phyloP scores from a whole-genome alignment of 2,329 filamentous ascomycete species.

The Scytalidium sp. region DNA sequence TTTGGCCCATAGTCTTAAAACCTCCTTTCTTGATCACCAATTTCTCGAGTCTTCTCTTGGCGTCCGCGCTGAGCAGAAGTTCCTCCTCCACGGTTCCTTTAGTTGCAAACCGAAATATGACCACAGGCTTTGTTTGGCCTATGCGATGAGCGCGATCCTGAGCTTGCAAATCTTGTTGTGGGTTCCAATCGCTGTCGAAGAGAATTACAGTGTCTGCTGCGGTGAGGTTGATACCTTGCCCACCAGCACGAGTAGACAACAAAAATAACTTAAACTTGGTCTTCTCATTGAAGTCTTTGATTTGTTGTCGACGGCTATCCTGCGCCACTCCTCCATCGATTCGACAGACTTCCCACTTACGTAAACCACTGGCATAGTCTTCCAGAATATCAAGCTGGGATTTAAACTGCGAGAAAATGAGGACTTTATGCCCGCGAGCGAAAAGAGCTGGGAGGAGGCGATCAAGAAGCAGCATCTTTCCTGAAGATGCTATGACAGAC shows the following conservation, averaged over 20 bases:
- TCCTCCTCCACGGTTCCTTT: constrained; percentile 90
- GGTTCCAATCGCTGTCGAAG: constrained; percentile 91
- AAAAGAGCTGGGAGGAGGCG: constrained; percentile 77
- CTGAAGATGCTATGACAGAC: constrained; percentile 78
- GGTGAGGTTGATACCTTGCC: constrained; percentile 92
- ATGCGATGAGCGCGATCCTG: constrained; percentile 95
- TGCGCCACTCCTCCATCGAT: constrained; percentile 89
- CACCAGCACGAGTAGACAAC: constrained; percentile 85
- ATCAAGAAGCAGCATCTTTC: constrained; percentile 95
- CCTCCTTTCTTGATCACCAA: constrained; percentile 93
- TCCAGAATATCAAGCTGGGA: constrained; percentile 89
- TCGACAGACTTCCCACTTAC: constrained; percentile 77
- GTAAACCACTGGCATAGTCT: constrained; percentile 77
- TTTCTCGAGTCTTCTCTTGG: constrained; percentile 89
- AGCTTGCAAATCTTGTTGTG: constrained; percentile 93
- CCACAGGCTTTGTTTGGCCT: constrained; percentile 85
- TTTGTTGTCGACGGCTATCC: constrained; percentile 65
- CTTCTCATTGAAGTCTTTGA: constrained; percentile 69
- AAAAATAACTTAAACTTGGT: constrained; percentile 73
- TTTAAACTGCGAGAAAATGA: constrained; percentile 97
- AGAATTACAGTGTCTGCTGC: constrained; percentile 90
- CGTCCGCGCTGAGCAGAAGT: constrained; percentile 81
- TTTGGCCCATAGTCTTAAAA: constrained; percentile 68
- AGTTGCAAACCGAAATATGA: constrained; percentile 91
- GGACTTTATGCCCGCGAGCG: constrained; percentile 74